Conservation (phyloP, 2,329 filamentous ascomycete species). For the Ophiocordyceps camponoti-floridani region DNA sequence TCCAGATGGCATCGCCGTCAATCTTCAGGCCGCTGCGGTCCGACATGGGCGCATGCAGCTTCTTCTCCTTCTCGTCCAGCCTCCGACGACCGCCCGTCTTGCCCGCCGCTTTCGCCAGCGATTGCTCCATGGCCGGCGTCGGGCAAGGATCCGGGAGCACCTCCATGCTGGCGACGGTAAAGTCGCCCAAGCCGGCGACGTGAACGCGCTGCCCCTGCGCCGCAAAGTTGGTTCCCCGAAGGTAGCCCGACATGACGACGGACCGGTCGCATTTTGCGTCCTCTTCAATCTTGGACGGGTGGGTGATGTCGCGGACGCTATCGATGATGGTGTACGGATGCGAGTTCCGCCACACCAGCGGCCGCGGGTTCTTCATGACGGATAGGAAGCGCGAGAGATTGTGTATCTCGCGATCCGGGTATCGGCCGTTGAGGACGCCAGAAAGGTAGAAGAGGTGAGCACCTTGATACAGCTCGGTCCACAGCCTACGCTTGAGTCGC, state of each 20-base stretch:
- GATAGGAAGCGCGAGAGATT: constrained; percentile 90
- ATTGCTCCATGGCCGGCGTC: constrained; percentile 79
- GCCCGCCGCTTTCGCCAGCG: constrained; percentile 64
- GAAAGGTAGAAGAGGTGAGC: constrained; percentile 95
- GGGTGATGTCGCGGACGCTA: constrained; percentile 87
- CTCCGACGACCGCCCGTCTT: constrained; percentile 64
- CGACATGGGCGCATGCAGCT: constrained; percentile 93
- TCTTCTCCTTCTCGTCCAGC: constrained; percentile 90
- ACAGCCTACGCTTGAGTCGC: constrained; percentile 83
- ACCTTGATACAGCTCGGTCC: constrained; percentile 92
- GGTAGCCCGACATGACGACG: constrained; percentile 79
- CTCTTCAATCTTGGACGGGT: constrained; percentile 78
- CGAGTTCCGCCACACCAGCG: constrained; percentile 89
- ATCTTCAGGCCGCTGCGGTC: constrained; percentile 92
- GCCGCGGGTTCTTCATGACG: constrained; percentile 97
- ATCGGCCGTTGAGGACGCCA: constrained; percentile 89
- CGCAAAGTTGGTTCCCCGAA: constrained; percentile 87
- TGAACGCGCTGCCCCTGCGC: constrained; percentile 75
- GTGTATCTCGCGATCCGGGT: constrained; percentile 90
- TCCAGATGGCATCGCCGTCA: constrained; percentile 94
- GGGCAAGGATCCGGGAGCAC: constrained; percentile 85
- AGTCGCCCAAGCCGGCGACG: constrained; percentile 80
- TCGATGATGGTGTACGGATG: constrained; percentile 91
- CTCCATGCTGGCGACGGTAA: constrained; percentile 70
- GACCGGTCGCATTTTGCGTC: constrained; percentile 81